Percentiles rank a stretch among this genome's conserved stretches.
These are phyloP conservation scores for Ephemerocybe angulata DNA, from an alignment of 768 basidiomycete genomes.

Conservation along the genomic window DNA sequence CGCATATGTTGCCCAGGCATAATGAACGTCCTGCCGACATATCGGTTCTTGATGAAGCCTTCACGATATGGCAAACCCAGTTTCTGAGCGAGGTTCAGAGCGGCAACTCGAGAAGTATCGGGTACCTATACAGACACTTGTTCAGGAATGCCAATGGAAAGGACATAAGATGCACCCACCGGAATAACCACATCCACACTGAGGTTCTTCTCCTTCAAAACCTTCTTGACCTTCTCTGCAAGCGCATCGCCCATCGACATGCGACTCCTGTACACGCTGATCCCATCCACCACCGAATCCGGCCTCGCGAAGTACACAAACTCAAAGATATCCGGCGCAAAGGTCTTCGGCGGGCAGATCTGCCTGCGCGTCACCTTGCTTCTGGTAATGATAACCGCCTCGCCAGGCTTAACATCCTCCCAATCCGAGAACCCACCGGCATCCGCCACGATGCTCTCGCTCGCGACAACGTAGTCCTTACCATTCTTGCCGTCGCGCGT, in stretches of 20 bases:
- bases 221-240: slow-evolving; percentile 78
- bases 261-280: slow-evolving; percentile 94
- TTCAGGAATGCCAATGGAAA: background rate
- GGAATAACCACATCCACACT: slow-evolving; percentile 96
- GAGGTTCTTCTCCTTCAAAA: slow-evolving; percentile 64
- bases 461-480: slow-evolving; percentile 85
- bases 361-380: slow-evolving; percentile 69
- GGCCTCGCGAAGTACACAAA: slow-evolving; percentile 98
- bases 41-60: slow-evolving; percentile 98
- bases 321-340: slow-evolving; percentile 98
- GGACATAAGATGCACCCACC: too few species aligned
- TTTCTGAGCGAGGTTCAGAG: slow-evolving; percentile 90
- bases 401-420: slow-evolving; percentile 92
- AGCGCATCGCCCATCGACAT: slow-evolving; percentile 99
- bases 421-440: slow-evolving; percentile 88
- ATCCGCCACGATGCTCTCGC: slow-evolving; percentile 95
- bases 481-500: slow-evolving; percentile 52
- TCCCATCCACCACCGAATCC: slow-evolving; percentile 94
- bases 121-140: slow-evolving; percentile 61
- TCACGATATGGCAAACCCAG: slow-evolving; percentile 90
- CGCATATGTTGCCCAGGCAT: slow-evolving; percentile 99
- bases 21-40: slow-evolving; percentile 97
- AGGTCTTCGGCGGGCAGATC: slow-evolving; percentile 64
- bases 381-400: slow-evolving; percentile 94
- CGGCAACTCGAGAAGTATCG: slow-evolving; percentile 95